phyloP scores from a whole-genome alignment of 2,329 filamentous ascomycete species.

The Aspergillus felis region DNA sequence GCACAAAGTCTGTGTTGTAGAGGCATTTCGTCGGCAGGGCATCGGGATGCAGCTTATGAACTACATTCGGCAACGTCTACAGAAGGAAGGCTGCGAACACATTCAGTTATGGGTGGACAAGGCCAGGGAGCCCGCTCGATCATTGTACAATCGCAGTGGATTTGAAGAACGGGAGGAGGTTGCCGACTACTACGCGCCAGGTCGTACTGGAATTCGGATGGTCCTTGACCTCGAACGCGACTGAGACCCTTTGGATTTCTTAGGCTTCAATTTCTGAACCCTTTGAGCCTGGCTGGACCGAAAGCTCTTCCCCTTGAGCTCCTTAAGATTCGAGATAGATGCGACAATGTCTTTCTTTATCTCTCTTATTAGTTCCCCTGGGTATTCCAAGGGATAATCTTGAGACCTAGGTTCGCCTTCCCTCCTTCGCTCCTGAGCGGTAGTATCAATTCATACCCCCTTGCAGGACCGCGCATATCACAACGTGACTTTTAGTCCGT shows the following conservation, averaged over 20 bases:
- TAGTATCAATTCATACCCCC: constrained; percentile 18
- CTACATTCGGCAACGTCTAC: constrained; percentile 41
- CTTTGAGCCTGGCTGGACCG: constrained; percentile 18
- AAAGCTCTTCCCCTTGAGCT: constrained; percentile 5
- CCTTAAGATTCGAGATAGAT: constrained; percentile 1
- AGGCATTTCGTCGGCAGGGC: constrained; percentile 45
- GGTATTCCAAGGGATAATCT: constrained; percentile 18
- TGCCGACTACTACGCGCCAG: constrained; percentile 49
- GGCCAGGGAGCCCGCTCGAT: constrained; percentile 41
- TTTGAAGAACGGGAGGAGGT: constrained; percentile 47
- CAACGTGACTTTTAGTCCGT: constrained; percentile 25
- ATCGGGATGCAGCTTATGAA: constrained; percentile 44
- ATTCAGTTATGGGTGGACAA: constrained; percentile 53
- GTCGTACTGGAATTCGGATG: constrained; percentile 47
- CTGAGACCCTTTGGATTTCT: constrained; percentile 12
- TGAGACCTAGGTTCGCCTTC: constrained; percentile 13
- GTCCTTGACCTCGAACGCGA: constrained; percentile 31
- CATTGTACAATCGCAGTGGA: constrained; percentile 43
- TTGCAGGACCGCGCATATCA: constrained; percentile 30
- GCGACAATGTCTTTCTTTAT: constrained; percentile 13
- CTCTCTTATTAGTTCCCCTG: constrained; percentile 11
- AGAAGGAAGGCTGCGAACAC: constrained; percentile 44
- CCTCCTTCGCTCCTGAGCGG: constrained; percentile 18
- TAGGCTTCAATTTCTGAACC: not conserved
- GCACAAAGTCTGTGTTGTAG: constrained; percentile 51